Evolutionary conservation across 352 stramenopile species (phyloP).

Genomic region (Globisporangium orthogonon): DNA sequence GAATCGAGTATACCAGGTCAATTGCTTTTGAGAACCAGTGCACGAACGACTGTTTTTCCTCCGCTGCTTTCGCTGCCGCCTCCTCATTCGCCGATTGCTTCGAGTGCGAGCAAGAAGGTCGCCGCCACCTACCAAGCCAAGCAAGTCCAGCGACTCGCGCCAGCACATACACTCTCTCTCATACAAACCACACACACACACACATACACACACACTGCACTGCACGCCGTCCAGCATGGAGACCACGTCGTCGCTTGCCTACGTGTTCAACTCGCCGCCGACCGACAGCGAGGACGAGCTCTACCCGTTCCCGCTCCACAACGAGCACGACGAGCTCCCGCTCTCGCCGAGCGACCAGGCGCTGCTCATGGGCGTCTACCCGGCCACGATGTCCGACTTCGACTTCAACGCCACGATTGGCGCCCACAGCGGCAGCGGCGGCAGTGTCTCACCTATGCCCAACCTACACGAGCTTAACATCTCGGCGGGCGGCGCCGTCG

Average conservation of each 20-base stretch:
- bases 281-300: slow-evolving; percentile 42
- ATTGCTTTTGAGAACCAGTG: no score
- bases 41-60: no score
- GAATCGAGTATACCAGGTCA: no score
- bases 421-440: not conserved
- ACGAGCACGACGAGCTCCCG: slow-evolving; percentile 19
- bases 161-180: no score
- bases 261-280: slow-evolving; percentile 36
- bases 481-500: slow-evolving; percentile 1
- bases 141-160: not conserved
- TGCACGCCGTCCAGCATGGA: slow-evolving; percentile 9
- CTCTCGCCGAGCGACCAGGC: slow-evolving; percentile 42
- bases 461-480: slow-evolving; percentile 14
- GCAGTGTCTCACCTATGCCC: slow-evolving; percentile 7
- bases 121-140: not conserved
- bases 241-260: slow-evolving; percentile 22
- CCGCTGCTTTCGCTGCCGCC: not conserved
- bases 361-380: slow-evolving; percentile 57
- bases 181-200: no score
- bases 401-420: slow-evolving; percentile 52
- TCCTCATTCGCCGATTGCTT: not conserved
- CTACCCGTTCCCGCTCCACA: slow-evolving; percentile 42
- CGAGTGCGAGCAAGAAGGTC: not conserved
- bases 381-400: slow-evolving; percentile 47
- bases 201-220: not conserved